These are phyloP conservation scores for Plasmodium malariae DNA, from an alignment of 169 alveolate species.

Conservation along the genomic window DNA sequence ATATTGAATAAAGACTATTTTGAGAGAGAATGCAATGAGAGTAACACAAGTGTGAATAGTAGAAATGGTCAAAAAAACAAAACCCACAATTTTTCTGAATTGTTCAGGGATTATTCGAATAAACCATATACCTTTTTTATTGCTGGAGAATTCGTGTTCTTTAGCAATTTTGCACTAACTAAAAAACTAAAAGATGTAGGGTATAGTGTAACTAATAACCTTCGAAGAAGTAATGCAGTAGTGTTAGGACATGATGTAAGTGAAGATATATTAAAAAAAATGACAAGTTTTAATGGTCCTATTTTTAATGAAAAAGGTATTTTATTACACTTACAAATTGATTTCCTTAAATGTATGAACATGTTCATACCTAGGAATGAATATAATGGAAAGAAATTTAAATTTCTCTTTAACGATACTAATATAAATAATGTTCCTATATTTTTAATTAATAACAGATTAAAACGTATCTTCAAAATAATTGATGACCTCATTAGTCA, in stretches of 20 bases:
- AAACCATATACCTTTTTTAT: slow-evolving; percentile 48
- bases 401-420: slow-evolving; percentile 10
- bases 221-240: slow-evolving; percentile 39
- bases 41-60: background rate
- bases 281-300: slow-evolving; percentile 23
- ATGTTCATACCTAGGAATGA: slow-evolving; percentile 40
- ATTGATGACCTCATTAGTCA: background rate
- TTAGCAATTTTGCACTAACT: slow-evolving; percentile 26
- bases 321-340: slow-evolving; percentile 24
- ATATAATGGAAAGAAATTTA: slow-evolving; percentile 54
- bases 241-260: slow-evolving; percentile 42
- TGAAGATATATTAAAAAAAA: slow-evolving; percentile 29
- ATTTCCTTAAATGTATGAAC: slow-evolving; percentile 17
- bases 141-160: slow-evolving; percentile 31
- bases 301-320: slow-evolving; percentile 42
- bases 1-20: slow-evolving; percentile 40
- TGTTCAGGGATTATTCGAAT: slow-evolving; percentile 23
- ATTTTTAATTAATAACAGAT: background rate
- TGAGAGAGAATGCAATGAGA: slow-evolving; percentile 44
- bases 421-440: slow-evolving; percentile 24
- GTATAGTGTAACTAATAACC: slow-evolving; percentile 19
- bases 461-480: slow-evolving; percentile 26
- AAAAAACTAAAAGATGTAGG: slow-evolving; percentile 45
- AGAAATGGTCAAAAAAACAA: background rate
- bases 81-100: background rate